A percentile compares a stretch with the other conserved stretches of the same genome.
These are phyloP conservation scores for Ganoderma multipileum DNA, from an alignment of 1,284 basidiomycete species.

Conservation along the genomic window DNA sequence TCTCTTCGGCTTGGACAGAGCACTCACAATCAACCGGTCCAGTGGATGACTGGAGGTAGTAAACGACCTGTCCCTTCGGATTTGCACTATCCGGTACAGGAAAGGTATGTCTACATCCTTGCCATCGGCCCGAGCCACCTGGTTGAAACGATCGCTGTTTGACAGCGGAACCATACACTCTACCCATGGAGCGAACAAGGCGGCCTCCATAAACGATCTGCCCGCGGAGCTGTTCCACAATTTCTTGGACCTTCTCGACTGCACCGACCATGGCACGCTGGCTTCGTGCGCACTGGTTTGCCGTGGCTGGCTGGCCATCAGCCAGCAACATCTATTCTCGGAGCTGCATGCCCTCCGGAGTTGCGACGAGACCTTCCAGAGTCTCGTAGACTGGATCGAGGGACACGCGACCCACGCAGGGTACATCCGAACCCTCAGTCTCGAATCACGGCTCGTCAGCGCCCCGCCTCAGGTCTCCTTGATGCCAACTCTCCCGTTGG, in stretches of 20 bases:
- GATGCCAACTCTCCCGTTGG: conserved; percentile 12
- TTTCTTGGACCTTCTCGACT: conserved; percentile 12
- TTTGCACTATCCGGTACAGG: not conserved
- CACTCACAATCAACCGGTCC: not conserved
- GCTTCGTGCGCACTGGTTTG: conserved; percentile 16
- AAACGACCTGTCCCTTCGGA: not conserved
- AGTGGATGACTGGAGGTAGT: not conserved
- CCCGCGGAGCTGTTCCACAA: conserved; percentile 20
- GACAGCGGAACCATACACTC: not conserved
- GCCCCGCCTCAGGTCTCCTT: conserved; percentile 1
- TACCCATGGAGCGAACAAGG: not conserved
- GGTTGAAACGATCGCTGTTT: not conserved
- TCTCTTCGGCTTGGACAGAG: too few species aligned
- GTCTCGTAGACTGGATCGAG: conserved; percentile 12
- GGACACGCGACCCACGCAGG: not conserved
- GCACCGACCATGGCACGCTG: conserved; percentile 4
- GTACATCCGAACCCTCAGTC: conserved; percentile 10
- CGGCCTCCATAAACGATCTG: conserved; percentile 10
- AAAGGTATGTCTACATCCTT: not conserved
- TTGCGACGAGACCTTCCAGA: conserved; percentile 14
- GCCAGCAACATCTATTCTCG: conserved; percentile 17
- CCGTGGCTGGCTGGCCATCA: conserved; percentile 18
- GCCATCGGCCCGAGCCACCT: not conserved
- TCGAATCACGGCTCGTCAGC: conserved; percentile 20
- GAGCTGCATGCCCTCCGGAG: conserved; percentile 14